Evolutionary conservation across 1,139 yeast genomes (phyloP).

Genomic region (Zygoascus sp.): DNA sequence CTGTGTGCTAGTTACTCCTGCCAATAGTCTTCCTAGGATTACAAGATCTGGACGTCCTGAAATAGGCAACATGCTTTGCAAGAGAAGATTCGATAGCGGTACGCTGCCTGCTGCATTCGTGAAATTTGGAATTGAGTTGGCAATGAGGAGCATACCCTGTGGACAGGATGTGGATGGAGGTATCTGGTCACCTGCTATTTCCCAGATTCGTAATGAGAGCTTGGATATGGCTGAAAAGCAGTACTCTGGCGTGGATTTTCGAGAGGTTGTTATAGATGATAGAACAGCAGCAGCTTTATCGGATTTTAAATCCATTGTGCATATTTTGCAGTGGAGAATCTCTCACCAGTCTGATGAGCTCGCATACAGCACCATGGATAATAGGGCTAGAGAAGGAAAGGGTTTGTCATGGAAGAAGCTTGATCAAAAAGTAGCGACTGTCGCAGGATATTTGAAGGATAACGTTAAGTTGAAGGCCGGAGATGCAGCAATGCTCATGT

Average conservation of each 20-base stretch:
- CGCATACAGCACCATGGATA: constrained; percentile 64
- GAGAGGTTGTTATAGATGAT: constrained; percentile 71
- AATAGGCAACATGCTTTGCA: constrained; percentile 90
- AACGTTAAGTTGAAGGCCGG: constrained; percentile 56
- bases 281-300: constrained; percentile 69
- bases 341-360: constrained; percentile 69
- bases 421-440: constrained; percentile 70
- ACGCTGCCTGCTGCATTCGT: constrained; percentile 70
- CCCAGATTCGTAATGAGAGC: constrained; percentile 53
- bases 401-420: constrained; percentile 80
- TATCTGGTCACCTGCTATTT: constrained; percentile 74
- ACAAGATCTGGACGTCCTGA: constrained; percentile 81
- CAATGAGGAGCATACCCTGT: constrained; percentile 65
- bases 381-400: constrained; percentile 44
- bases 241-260: constrained; percentile 70
- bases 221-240: constrained; percentile 50
- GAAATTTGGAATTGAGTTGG: constrained; percentile 67
- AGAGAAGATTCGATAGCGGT: constrained; percentile 75
- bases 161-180: constrained; percentile 82
- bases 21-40: constrained; percentile 79
- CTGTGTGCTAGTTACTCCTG: constrained; percentile 76
- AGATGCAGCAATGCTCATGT: constrained; percentile 72
- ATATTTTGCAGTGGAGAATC: constrained; percentile 75
- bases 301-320: constrained; percentile 67
- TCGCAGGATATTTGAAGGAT: constrained; percentile 53